Conservation (phyloP, 768 basidiomycete genomes). For the Russula sp. region DNA sequence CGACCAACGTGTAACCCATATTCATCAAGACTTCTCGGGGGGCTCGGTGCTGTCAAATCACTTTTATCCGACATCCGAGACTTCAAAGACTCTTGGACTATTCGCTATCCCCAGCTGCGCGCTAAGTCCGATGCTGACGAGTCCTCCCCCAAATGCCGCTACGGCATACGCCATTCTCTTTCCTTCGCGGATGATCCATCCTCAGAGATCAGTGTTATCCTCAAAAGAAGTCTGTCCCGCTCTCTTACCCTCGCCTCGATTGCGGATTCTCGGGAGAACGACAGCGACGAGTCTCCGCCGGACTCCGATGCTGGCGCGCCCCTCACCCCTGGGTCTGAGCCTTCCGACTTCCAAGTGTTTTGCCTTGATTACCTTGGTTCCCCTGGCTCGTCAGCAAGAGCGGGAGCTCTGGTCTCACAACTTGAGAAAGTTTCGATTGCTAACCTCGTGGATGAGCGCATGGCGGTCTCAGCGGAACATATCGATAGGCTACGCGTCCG, state of each 20-base stretch:
- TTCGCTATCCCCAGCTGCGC: conserved; percentile 76
- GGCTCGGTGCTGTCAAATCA: conserved; percentile 63
- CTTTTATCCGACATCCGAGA: conserved; percentile 63
- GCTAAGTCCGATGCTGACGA: conserved; percentile 34
- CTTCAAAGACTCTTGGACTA: conserved; percentile 81
- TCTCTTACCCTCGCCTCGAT: conserved; percentile 54
- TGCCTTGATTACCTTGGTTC: conserved; percentile 87
- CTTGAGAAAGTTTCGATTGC: conserved; percentile 92
- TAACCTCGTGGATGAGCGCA: conserved; percentile 81
- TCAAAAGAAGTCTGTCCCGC: conserved; percentile 44
- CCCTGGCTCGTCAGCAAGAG: conserved; percentile 51
- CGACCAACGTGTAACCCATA: background rate
- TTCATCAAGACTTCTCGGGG: conserved; percentile 54
- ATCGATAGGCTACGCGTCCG: conserved; percentile 80
- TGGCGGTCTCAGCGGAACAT: conserved; percentile 65
- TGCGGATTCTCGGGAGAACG: conserved; percentile 36
- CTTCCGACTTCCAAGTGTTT: conserved; percentile 75
- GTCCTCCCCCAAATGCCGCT: conserved; percentile 31
- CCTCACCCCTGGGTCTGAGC: conserved; percentile 35
- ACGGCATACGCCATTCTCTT: conserved; percentile 55
- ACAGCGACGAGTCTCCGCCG: conserved; percentile 27
- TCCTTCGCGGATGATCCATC: conserved; percentile 82
- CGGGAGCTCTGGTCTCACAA: conserved; percentile 75
- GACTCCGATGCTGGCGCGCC: conserved; percentile 26
- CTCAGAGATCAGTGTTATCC: conserved; percentile 56